Evolutionary conservation across 2,329 filamentous ascomycete genomes (phyloP).

Genomic region (Madurella fahalii): DNA sequence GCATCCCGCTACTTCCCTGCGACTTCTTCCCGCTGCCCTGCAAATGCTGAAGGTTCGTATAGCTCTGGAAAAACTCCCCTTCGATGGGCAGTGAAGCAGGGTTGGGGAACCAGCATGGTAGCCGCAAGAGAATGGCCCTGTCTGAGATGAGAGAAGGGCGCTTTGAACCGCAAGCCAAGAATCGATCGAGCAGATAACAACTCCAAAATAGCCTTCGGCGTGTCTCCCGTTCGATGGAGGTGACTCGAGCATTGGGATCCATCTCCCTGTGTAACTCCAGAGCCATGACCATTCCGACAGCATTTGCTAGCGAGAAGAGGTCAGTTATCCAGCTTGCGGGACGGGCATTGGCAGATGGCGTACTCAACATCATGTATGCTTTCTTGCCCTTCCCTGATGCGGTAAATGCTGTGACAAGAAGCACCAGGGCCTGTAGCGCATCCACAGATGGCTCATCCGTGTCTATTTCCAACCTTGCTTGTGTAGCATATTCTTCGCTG

Average conservation of each 20-base stretch:
- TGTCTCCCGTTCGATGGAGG: constrained; percentile 68
- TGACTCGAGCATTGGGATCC: constrained; percentile 57
- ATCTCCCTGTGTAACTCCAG: constrained; percentile 77
- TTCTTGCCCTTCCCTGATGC: constrained; percentile 78
- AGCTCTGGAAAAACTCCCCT: constrained; percentile 75
- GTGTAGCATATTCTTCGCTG: constrained; percentile 69
- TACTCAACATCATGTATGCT: constrained; percentile 81
- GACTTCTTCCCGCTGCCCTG: constrained; percentile 64
- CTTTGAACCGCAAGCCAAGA: constrained; percentile 75
- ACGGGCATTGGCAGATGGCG: neutral
- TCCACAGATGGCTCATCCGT: constrained; percentile 79
- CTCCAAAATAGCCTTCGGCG: constrained; percentile 82
- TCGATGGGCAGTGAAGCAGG: constrained; percentile 61
- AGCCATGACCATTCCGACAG: constrained; percentile 77
- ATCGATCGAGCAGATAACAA: constrained; percentile 83
- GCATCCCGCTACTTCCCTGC: constrained; percentile 72
- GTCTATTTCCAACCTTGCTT: constrained; percentile 66
- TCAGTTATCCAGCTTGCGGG: constrained; percentile 31
- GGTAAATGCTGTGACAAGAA: constrained; percentile 72
- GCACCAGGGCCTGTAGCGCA: constrained; percentile 67
- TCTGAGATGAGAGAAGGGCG: constrained; percentile 76
- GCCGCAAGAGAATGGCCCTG: constrained; percentile 67
- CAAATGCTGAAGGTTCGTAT: constrained; percentile 71
- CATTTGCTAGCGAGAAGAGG: constrained; percentile 51
- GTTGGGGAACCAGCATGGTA: constrained; percentile 69